Evolutionary conservation across 441 rosid species (phyloP).

Genomic region (Lepidium campestre): DNA sequence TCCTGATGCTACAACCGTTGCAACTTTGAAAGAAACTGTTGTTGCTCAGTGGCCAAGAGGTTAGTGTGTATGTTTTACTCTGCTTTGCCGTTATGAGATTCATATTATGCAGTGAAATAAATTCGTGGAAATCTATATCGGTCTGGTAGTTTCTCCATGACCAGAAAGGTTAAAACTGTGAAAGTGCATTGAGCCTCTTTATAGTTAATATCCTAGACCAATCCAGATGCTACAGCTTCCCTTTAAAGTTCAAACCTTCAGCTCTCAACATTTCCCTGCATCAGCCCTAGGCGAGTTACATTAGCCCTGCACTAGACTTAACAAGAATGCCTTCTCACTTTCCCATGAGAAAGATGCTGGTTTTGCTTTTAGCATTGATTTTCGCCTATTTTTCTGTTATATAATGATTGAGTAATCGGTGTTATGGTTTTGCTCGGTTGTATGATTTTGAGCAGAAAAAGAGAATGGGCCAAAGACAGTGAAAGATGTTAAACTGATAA

Average conservation of each 20-base stretch:
- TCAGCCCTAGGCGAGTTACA: neutral
- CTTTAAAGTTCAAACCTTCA: neutral
- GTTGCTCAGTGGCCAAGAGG: slow-evolving; percentile 97
- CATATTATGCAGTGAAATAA: neutral
- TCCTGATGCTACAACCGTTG: slow-evolving; percentile 77
- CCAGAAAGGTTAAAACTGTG: neutral
- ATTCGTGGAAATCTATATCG: neutral
- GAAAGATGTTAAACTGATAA: slow-evolving; percentile 81
- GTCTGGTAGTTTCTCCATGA: neutral
- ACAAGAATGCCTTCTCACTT: neutral
- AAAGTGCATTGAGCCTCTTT: neutral
- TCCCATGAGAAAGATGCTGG: neutral
- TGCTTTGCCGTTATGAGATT: neutral
- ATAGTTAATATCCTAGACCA: neutral
- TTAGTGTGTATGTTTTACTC: slow-evolving; percentile 23
- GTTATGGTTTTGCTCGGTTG: neutral
- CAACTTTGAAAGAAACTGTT: slow-evolving; percentile 77
- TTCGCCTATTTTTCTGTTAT: neutral
- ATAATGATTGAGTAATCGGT: neutral
- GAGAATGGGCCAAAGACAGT: slow-evolving; percentile 83
- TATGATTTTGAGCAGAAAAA: slow-evolving; percentile 44
- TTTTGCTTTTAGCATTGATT: neutral
- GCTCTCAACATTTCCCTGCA: neutral
- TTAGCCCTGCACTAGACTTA: neutral
- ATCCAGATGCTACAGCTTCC: neutral